phyloP scores from a whole-genome alignment of 2,329 filamentous ascomycete species.

The Proliferodiscus dingleyae region DNA sequence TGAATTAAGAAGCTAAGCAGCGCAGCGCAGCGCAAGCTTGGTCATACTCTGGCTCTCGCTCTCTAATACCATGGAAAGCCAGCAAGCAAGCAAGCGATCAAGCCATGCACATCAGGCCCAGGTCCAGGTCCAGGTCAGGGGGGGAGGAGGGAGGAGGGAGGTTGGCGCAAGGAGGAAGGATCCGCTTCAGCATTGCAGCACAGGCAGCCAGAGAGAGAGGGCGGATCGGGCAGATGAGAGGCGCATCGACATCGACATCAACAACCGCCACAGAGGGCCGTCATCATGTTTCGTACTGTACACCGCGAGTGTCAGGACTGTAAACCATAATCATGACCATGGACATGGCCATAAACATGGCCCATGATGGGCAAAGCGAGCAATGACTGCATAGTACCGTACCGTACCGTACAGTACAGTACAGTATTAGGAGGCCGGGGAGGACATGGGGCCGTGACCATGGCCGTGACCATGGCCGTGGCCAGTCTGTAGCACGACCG shows the following conservation, averaged over 20 bases:
- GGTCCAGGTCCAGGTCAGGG: too few species aligned
- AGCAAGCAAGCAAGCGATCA: neutral
- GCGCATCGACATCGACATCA: conserved; percentile 18
- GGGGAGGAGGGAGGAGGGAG: neutral
- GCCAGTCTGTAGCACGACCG: too few species aligned
- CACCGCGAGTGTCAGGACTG: too few species aligned
- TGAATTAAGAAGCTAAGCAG: conserved; percentile 27
- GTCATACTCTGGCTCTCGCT: neutral
- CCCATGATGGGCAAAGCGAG: too few species aligned
- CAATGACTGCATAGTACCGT: too few species aligned
- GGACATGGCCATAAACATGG: too few species aligned
- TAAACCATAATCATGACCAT: too few species aligned
- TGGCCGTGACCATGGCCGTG: too few species aligned
- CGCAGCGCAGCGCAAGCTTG: too few species aligned
- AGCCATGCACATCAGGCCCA: conserved; percentile 20
- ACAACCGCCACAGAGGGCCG: too few species aligned
- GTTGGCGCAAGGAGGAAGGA: conserved; percentile 7
- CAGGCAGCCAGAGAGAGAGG: conserved; percentile 9
- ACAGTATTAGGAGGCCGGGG: conserved; percentile 16
- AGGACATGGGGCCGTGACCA: neutral
- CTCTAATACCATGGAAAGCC: neutral
- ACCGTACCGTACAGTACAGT: too few species aligned
- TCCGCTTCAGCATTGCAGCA: conserved; percentile 10
- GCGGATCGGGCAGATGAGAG: conserved; percentile 24
- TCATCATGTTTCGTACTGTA: too few species aligned